Evolutionary conservation across 371 early-diverging fungal species (phyloP), one percentile per base, ranked within the genome.

Genomic region (Apophysomyces variabilis): DNA sequence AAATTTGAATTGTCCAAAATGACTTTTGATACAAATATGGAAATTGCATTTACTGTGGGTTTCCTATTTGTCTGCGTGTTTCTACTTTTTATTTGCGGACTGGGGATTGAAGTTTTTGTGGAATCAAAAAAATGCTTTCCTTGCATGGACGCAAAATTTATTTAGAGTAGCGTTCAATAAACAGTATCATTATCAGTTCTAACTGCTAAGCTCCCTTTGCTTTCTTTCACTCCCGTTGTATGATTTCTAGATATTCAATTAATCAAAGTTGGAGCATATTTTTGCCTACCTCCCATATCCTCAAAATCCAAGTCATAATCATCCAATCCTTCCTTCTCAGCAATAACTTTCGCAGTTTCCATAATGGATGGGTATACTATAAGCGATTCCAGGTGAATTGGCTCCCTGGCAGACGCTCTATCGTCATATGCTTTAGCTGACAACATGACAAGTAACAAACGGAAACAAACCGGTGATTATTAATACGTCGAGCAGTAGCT

Each of bases 331-430:
- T 50, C 54, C 21, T 50, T 50, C 11, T 50, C 54, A 26, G 54
- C 54, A 21, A 50, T 50, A n/a, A 50, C 54, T 26, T 50, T 50
- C 4, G 21, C 54, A 9, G 54, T 50, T 50, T 50, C 54, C 21
- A 50, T 50, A 21, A 50, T 50, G 3, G 54, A 50, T 21, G 54
- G 54, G 21, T 50, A 26, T 16, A 50, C 54, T 50, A 50, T 21
- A 35, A 50, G 32, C 3, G 54, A 5, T 26, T 50, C 54, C 8
- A 50, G 54, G 21, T 50, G 54, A 9, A 50, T 50, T 50, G 54
- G 54, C 21, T 50, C 54, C 1, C 11, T n/a, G 6, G 7, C 7
- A 21, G 54, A 50, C 5, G 54, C 54, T 18, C 54, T 50, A 21
- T 11, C 16, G 9, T 21, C 21, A 16, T 7, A 50, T 50, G 32